Evolutionary conservation across 1,139 yeast genomes (phyloP).

Genomic region (Nakaseomyces glabratus): DNA sequence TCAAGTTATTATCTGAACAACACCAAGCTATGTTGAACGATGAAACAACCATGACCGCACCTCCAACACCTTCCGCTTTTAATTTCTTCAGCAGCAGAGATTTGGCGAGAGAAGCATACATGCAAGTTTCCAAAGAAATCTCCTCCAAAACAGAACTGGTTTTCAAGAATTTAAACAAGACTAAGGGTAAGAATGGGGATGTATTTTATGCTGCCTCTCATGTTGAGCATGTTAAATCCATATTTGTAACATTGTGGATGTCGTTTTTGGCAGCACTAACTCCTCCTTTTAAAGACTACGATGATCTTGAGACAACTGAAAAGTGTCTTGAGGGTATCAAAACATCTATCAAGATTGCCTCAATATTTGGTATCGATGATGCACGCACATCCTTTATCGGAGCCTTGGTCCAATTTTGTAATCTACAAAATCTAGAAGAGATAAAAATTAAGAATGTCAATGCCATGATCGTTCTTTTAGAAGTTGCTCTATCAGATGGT

Average conservation of each 20-base stretch:
- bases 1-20: constrained; percentile 85
- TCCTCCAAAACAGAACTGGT: constrained; percentile 80
- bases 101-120: constrained; percentile 73
- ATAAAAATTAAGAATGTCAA: constrained; percentile 71
- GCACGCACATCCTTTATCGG: constrained; percentile 86
- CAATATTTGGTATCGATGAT: constrained; percentile 73
- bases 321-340: constrained; percentile 78
- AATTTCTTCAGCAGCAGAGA: constrained; percentile 73
- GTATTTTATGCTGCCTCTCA: constrained; percentile 54
- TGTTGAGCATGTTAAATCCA: constrained; percentile 83
- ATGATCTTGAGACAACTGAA: constrained; percentile 64
- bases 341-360: constrained; percentile 71
- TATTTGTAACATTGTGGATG: constrained; percentile 96
- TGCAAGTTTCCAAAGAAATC: constrained; percentile 88
- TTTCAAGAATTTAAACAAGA: constrained; percentile 59
- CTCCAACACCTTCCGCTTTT: constrained; percentile 37
- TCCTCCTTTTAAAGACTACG: constrained; percentile 84
- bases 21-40: constrained; percentile 82
- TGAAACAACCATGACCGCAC: constrained; percentile 38
- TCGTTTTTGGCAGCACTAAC: constrained; percentile 89
- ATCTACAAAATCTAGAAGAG: constrained; percentile 69
- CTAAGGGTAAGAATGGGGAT: constrained; percentile 29
- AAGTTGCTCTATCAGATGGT: constrained; percentile 73
- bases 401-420: constrained; percentile 81
- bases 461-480: constrained; percentile 68